Percentiles rank a stretch among this genome's conserved stretches.
Conservation (phyloP, 83 land plant genomes). For the Isoetes engelmannii region DNA sequence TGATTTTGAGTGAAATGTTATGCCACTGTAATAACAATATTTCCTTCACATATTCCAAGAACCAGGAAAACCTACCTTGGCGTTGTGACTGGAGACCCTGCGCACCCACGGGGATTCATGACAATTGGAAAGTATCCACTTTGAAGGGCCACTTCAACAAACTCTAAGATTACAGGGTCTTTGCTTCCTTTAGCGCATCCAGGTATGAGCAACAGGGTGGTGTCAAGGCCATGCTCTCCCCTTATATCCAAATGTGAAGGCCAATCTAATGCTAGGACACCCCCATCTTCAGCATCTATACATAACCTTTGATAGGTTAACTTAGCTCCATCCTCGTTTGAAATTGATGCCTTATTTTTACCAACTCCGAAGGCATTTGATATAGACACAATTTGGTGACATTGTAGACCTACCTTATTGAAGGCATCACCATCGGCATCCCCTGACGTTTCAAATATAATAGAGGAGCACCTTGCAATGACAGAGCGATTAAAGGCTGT, state of each 20-base stretch:
- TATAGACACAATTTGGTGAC: conserved; percentile 9
- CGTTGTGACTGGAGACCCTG: conserved; percentile 82
- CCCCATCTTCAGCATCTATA: conserved; percentile 72
- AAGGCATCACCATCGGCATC: not conserved
- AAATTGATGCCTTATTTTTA: conserved; percentile 8
- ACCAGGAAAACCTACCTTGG: conserved; percentile 49
- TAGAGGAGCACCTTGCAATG: conserved; percentile 74
- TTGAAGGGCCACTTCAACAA: conserved; percentile 43
- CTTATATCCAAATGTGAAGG: conserved; percentile 72
- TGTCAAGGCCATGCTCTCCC: conserved; percentile 74
- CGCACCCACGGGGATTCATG: conserved; percentile 96
- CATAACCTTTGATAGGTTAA: conserved; percentile 62
- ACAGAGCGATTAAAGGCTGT: conserved; percentile 85
- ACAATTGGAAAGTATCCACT: conserved; percentile 80
- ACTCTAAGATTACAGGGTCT: conserved; percentile 41
- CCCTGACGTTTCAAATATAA: conserved; percentile 25
- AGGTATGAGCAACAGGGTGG: conserved; percentile 60
- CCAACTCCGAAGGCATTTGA: not conserved
- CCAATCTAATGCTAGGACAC: conserved; percentile 85
- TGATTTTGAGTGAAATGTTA: too few species aligned
- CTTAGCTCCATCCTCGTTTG: conserved; percentile 16
- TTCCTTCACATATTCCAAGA: not conserved
- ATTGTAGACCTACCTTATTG: not conserved
- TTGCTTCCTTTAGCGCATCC: conserved; percentile 75
- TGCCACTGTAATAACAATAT: too few species aligned